phyloP scores from a whole-genome alignment of 2,329 filamentous ascomycete genomes.

The Chaetomium sp. region DNA sequence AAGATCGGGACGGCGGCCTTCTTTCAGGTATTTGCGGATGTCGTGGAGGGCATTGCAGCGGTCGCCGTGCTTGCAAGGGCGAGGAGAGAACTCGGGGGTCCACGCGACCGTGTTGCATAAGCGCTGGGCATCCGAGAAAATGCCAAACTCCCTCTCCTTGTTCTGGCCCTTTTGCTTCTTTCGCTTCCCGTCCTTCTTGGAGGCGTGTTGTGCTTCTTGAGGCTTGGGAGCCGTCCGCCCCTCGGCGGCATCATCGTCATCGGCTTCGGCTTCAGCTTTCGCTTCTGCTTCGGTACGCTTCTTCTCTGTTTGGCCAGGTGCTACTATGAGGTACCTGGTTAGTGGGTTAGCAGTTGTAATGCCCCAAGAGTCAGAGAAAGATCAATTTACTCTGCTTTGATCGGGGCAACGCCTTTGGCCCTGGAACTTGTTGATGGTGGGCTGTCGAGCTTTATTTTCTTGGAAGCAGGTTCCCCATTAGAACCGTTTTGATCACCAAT shows the following conservation, averaged over 20 bases:
- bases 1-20: constrained; percentile 80
- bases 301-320: constrained; percentile 35
- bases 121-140: constrained; percentile 72
- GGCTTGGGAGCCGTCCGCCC: constrained; percentile 40
- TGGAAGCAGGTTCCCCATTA: constrained; percentile 45
- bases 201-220: constrained; percentile 35
- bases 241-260: constrained; percentile 55
- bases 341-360: constrained; percentile 12
- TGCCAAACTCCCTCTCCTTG: constrained; percentile 77
- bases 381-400: constrained; percentile 64
- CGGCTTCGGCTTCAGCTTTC: constrained; percentile 35
- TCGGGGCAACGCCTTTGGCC: constrained; percentile 64
- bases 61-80: constrained; percentile 74
- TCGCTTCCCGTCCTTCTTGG: constrained; percentile 41
- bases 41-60: constrained; percentile 83
- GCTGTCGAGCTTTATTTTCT: constrained; percentile 60
- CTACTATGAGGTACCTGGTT: constrained; percentile 48
- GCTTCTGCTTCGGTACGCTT: constrained; percentile 33
- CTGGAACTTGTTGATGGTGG: constrained; percentile 30
- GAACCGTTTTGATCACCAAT: constrained; percentile 33
- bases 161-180: constrained; percentile 72
- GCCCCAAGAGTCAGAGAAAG: not conserved
- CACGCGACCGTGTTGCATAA: constrained; percentile 76
- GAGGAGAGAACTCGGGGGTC: constrained; percentile 78
- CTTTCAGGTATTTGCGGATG: constrained; percentile 78